Percentiles rank a stretch among this genome's conserved stretches.
Conservation (phyloP, 108 stramenopile genomes). For the Stephanodiscus triporus region DNA sequence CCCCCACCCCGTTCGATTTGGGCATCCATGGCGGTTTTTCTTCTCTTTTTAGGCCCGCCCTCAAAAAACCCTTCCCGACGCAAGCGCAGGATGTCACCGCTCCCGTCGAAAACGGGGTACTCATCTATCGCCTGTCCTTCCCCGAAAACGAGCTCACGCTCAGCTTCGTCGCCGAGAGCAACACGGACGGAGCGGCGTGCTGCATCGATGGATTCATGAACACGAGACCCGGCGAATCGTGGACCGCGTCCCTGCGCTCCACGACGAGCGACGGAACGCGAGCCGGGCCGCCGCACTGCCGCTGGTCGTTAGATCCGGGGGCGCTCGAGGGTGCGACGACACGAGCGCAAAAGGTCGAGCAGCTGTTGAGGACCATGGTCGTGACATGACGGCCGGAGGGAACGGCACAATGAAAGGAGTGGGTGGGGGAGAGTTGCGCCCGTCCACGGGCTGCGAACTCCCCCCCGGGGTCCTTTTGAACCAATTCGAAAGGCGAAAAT, state of each 20-base stretch:
- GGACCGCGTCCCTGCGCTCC: constrained; percentile 5
- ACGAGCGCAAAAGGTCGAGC: constrained; percentile 1
- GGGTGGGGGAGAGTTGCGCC: background rate
- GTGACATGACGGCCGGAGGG: too few relatives aligned
- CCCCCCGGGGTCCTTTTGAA: background rate
- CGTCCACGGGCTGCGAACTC: background rate
- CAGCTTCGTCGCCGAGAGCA: constrained; percentile 15
- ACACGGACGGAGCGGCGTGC: constrained; percentile 12
- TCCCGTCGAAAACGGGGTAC: constrained; percentile 19
- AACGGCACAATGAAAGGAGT: background rate
- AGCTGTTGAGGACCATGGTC: constrained; percentile 19
- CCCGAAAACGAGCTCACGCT: constrained; percentile 10
- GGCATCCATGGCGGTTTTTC: too few relatives aligned
- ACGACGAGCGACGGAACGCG: background rate
- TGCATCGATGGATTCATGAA: constrained; percentile 32
- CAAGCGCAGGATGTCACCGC: constrained; percentile 26
- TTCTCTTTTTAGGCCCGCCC: too few relatives aligned
- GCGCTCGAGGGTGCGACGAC: background rate
- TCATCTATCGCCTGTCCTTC: constrained; percentile 9
- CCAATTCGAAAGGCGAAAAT: background rate
- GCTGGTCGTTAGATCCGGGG: constrained; percentile 7
- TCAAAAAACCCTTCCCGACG: too few relatives aligned
- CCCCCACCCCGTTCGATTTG: too few relatives aligned
- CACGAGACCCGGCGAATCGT: constrained; percentile 3
- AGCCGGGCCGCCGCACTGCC: constrained; percentile 9